These are phyloP conservation scores for Stipa capillata DNA, from an alignment of 176 grass and related monocot species.

Conservation along the genomic window DNA sequence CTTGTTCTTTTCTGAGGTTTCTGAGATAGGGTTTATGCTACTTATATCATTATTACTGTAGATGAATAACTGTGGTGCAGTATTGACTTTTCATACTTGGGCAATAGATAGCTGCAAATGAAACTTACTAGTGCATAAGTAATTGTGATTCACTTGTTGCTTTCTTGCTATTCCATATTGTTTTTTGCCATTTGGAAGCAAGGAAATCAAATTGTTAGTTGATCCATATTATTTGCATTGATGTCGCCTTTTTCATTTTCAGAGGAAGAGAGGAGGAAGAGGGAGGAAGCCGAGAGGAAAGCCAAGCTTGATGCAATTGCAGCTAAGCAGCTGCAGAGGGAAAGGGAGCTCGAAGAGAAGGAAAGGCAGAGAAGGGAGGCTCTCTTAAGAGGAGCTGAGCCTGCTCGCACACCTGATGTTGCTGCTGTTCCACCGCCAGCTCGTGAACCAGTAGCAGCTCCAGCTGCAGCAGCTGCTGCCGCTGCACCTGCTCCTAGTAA, in stretches of 20 bases:
- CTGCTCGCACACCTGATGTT: neutral
- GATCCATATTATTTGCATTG: no score
- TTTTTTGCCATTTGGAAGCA: neutral
- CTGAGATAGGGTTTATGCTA: no score
- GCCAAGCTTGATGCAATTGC: conserved; percentile 85
- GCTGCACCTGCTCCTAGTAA: conserved; percentile 34
- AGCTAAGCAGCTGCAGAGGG: conserved; percentile 62
- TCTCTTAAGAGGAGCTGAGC: conserved; percentile 29
- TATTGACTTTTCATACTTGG: neutral
- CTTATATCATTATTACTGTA: no score
- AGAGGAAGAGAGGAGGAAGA: conserved; percentile 92
- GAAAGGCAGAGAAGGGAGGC: conserved; percentile 41
- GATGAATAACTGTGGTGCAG: neutral
- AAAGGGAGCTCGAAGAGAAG: conserved; percentile 74
- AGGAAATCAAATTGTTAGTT: no score
- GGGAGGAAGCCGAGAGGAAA: conserved; percentile 68
- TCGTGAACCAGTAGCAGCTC: conserved; percentile 27
- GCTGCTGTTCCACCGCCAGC: conserved; percentile 10
- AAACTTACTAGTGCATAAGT: neutral
- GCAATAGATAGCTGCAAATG: neutral
- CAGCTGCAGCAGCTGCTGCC: neutral
- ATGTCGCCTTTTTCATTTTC: no score
- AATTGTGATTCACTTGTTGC: no score
- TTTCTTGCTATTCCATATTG: neutral
- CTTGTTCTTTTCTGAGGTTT: neutral